These are phyloP conservation scores for Corynespora cassiicola DNA, from an alignment of 2,329 filamentous ascomycete genomes.

Conservation along the genomic window DNA sequence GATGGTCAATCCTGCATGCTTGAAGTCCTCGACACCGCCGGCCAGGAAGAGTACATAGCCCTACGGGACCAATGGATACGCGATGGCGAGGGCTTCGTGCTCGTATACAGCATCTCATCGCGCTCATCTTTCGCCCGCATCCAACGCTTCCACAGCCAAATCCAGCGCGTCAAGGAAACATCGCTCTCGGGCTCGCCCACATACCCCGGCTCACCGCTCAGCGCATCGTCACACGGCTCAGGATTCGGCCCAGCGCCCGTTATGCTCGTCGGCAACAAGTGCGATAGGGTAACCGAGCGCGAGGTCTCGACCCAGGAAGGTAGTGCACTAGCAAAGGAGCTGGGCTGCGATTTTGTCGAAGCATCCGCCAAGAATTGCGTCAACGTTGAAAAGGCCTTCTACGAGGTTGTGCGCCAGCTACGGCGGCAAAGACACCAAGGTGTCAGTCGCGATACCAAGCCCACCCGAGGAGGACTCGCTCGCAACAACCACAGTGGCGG, in stretches of 20 bases:
- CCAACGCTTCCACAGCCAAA: constrained; percentile 94
- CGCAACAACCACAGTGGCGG: too few species aligned
- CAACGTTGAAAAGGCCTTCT: constrained; percentile 98
- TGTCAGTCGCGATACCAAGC: constrained; percentile 18
- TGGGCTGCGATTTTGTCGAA: constrained; percentile 96
- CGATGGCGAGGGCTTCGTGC: constrained; percentile 94
- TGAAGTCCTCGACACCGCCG: constrained; percentile 94
- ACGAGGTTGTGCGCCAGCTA: constrained; percentile 92
- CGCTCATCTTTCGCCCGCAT: constrained; percentile 94
- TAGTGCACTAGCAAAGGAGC: constrained; percentile 84
- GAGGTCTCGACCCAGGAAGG: constrained; percentile 98
- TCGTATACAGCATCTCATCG: constrained; percentile 98
- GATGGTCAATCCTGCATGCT: constrained; percentile 96
- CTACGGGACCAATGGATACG: constrained; percentile 98
- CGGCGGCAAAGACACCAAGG: constrained; percentile 75
- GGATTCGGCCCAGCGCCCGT: constrained; percentile 79
- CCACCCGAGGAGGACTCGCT: constrained; percentile 3
- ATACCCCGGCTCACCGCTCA: constrained; percentile 77
- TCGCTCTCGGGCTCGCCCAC: constrained; percentile 73
- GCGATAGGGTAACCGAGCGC: constrained; percentile 92
- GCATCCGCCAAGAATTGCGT: constrained; percentile 97
- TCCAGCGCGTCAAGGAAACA: constrained; percentile 95
- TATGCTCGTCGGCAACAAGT: constrained; percentile 99
- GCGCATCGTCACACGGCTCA: constrained; percentile 59
- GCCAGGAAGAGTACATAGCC: constrained; percentile 98